Base-by-base conservation (phyloP, 768 basidiomycete species). In the Suillus alpinus region DNA sequence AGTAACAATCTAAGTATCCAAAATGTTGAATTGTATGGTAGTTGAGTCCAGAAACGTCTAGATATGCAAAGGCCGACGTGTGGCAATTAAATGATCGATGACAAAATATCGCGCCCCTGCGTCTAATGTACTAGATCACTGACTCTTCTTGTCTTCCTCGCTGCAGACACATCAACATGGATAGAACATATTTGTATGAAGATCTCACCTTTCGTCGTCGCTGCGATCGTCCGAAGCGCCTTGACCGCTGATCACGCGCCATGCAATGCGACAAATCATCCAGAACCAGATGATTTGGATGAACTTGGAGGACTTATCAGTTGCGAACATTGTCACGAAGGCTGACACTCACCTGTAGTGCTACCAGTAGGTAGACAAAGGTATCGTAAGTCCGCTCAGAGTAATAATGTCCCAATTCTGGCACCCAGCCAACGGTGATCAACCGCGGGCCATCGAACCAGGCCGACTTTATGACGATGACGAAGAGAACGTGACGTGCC, bases 151-250 rank as follows among this genome's bases (percentile, higher is more conserved):
- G 8, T 62, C 66, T 40, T 64, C 59, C 29, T 13, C 14, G 23
- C 73, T 72, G 18, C 43, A 10, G 31, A 59, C 43, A 43, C 18
- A 47, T 34, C 26, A 6, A 9, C 6, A 20, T 61, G 20, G 29
- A 29, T 37, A 20, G 18, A 47, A 58, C 6, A 37, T 36, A 72
- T 14, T 3, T 7, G 23, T 9, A 39, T 31, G 14, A 10, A 0
- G 32, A 9, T 67, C 80, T 71, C 58, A 88, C 87, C 71, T 78
- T 69, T 94, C 92, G 63, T 92, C 91, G 62, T 97, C 95, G 68
- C 92, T 95, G 62, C 95, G 83, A 23, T 80, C 81, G 65, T 98
- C 96, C 34, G 92, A 86, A 2, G 94, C 95, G 9, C 86, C 89
- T 43, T 81, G 76, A 0, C 91, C 92, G 10, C 76, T 79, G 37